Base-by-base conservation (phyloP, 495 filamentous ascomycete genomes). In the Hypoxylon fuscum region DNA sequence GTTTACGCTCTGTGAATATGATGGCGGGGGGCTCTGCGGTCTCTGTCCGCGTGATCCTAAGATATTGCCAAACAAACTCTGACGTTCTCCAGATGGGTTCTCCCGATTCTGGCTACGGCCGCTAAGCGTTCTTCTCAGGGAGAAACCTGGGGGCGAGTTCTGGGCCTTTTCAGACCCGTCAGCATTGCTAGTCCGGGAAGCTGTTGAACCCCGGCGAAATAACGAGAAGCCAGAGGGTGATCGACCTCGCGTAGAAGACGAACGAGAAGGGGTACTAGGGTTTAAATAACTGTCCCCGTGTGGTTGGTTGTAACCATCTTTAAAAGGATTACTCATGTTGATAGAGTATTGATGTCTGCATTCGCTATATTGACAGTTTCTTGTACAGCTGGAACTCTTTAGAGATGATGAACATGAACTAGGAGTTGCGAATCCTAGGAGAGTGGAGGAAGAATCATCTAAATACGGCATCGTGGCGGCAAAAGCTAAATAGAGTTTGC, bases 251-350 rank as follows among this genome's bases (percentile, higher is more conserved):
- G n/a, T n/a, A n/a, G n/a, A n/a, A n/a, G n/a, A n/a, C n/a, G n/a
- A n/a, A n/a, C 46, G 34, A 8, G 35, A 11, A 9, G 27, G 34
- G 11, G 6, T 14, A 11, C 42, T 41, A 23, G 59, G 59, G 18
- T 29, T 41, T 17, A 63, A 12, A 11, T 41, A 53, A 15, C 37
- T 18, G 11, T 32, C n/a, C n/a, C n/a, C n/a, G n/a, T n/a, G n/a
- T n/a, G n/a, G n/a, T n/a, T n/a, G n/a, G n/a, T n/a, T n/a, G n/a
- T n/a, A n/a, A n/a, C n/a, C n/a, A n/a, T n/a, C n/a, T 15, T 37
- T 52, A 22, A 61, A 56, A 12, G 63, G 63, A 38, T 66, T 60
- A 9, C 35, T 22, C 63, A 66, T 66, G 10, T 10, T 40, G 35
- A 7, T 25, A 7, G 10, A 10, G 21, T 42, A 44, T 18, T 35